phyloP scores from a whole-genome alignment of 768 basidiomycete genomes.

The Termitomyces sp. region DNA sequence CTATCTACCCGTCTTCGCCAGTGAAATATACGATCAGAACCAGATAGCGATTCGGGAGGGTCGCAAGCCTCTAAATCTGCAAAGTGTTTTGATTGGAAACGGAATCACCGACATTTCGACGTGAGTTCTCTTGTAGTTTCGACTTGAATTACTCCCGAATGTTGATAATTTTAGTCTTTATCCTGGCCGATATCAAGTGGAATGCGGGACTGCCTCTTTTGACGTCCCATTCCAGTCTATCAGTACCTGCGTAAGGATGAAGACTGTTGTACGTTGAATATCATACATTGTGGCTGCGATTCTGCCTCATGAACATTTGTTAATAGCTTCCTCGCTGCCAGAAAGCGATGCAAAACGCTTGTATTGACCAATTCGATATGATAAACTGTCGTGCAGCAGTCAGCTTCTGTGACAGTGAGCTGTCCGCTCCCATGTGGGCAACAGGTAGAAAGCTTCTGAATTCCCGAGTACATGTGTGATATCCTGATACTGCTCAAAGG shows the following conservation, averaged over 20 bases:
- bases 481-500: constrained; percentile 10
- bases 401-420: constrained; percentile 53
- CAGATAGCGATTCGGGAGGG: constrained; percentile 43
- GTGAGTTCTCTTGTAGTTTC: constrained; percentile 7
- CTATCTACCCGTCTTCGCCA: constrained; percentile 71
- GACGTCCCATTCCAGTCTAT: constrained; percentile 49
- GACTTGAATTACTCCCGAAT: not conserved
- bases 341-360: constrained; percentile 46
- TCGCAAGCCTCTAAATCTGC: constrained; percentile 55
- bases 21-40: constrained; percentile 73
- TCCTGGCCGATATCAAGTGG: constrained; percentile 49
- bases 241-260: constrained; percentile 54
- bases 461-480: not conserved
- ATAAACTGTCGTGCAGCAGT: constrained; percentile 65
- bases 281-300: constrained; percentile 11
- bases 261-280: constrained; percentile 37
- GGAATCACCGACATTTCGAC: constrained; percentile 46
- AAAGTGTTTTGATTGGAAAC: constrained; percentile 67
- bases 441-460: constrained; percentile 27
- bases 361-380: constrained; percentile 61
- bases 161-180: constrained; percentile 25
- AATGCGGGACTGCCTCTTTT: constrained; percentile 53
- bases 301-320: not conserved
- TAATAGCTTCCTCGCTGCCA: constrained; percentile 65
- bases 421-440: constrained; percentile 37